phyloP scores from a whole-genome alignment of 225 moss, liverwort and hornwort species.

The Climacium dendroides region DNA sequence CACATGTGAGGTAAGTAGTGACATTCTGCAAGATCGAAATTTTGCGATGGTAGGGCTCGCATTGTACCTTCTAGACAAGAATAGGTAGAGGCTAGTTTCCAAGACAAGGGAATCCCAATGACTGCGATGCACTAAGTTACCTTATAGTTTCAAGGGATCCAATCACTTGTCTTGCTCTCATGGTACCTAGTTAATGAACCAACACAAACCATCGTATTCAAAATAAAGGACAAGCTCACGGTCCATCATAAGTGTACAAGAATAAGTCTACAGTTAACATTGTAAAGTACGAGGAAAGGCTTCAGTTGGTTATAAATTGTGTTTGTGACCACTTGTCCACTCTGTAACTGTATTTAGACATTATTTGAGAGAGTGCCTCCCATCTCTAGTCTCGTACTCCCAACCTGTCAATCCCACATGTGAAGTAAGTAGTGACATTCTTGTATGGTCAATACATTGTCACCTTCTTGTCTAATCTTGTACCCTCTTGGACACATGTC shows the following conservation, averaged over 20 bases:
- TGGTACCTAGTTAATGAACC: not conserved
- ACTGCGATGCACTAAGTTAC: not conserved
- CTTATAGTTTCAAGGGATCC: not conserved
- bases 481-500: no score
- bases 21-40: no score
- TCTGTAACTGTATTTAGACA: fast-evolving
- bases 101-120: fast-evolving
- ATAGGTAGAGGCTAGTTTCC: fast-evolving
- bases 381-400: not conserved
- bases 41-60: no score
- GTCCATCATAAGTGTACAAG: not conserved
- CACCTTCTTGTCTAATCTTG: no score
- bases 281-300: no score
- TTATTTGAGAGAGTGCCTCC: no score
- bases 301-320: fast-evolving
- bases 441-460: no score
- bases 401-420: not conserved
- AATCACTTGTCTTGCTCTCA: not conserved
- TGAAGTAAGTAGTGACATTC: no score
- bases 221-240: not conserved
- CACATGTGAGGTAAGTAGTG: no score
- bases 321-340: not conserved
- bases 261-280: not conserved
- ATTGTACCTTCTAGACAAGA: no score
- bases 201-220: not conserved